phyloP scores from a whole-genome alignment of 306 rosid species.

The Canavalia ensiformis region DNA sequence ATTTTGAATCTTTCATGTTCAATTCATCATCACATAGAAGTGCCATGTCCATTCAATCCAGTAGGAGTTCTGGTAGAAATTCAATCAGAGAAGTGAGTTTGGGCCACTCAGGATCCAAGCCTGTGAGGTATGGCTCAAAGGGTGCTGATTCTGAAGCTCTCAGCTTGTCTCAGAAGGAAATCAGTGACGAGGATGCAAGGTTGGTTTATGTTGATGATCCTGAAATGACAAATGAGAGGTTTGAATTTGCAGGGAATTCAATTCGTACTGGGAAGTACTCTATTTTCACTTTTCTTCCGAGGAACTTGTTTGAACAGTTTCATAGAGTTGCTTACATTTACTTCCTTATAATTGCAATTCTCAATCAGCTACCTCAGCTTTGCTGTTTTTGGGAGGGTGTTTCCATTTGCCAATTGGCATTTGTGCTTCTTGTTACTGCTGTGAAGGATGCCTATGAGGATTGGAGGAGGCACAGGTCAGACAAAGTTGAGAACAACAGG shows the following conservation, averaged over 20 bases:
- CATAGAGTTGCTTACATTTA: constrained; percentile 96
- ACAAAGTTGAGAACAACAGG: constrained; percentile 83
- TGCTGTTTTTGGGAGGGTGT: constrained; percentile 92
- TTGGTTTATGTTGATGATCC: constrained; percentile 74
- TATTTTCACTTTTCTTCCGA: constrained; percentile 77
- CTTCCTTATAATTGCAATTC: constrained; percentile 84
- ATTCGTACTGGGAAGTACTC: constrained; percentile 80
- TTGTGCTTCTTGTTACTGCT: constrained; percentile 89
- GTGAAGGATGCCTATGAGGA: constrained; percentile 94
- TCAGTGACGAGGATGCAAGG: constrained; percentile 87
- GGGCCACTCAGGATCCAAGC: constrained; percentile 63
- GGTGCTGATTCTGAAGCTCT: constrained; percentile 73
- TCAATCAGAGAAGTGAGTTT: constrained; percentile 69
- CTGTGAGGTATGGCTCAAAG: constrained; percentile 77
- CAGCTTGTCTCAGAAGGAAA: constrained; percentile 82
- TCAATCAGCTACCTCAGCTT: constrained; percentile 97
- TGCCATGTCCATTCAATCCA: constrained; percentile 61
- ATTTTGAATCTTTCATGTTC: constrained; percentile 50
- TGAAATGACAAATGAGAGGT: constrained; percentile 68
- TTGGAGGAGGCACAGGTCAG: constrained; percentile 87
- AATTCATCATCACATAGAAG: constrained; percentile 69
- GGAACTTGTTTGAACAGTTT: constrained; percentile 91
- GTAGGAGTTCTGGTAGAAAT: constrained; percentile 54
- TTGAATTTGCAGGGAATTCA: constrained; percentile 74
- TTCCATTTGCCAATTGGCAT: constrained; percentile 79